Evolutionary conservation across 2,329 filamentous ascomycete genomes (phyloP).

Genomic region (Fusarium redolens): DNA sequence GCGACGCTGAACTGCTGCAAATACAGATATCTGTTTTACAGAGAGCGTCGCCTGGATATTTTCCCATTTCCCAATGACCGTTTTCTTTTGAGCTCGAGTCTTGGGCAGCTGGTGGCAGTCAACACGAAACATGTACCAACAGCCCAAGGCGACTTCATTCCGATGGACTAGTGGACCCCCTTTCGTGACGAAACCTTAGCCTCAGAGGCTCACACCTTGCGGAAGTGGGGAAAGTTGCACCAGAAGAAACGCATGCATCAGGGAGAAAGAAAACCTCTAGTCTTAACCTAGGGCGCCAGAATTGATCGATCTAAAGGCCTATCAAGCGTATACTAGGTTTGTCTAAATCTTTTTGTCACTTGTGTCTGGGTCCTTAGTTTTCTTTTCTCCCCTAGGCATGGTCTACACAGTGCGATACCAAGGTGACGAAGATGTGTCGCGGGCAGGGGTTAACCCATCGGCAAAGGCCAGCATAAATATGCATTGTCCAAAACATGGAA

Average conservation of each 20-base stretch:
- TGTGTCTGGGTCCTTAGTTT: not conserved
- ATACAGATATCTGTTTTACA: conserved; percentile 8
- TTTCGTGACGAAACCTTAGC: conserved; percentile 19
- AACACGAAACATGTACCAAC: not conserved
- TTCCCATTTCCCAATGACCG: not conserved
- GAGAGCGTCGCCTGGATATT: not conserved
- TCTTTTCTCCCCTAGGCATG: conserved; percentile 1
- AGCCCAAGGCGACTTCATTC: not conserved
- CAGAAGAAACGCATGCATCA: not conserved
- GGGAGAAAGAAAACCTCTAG: not conserved
- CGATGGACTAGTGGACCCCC: not conserved
- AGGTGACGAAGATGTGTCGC: not conserved
- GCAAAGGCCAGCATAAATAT: conserved; percentile 33
- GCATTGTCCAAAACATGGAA: conserved; percentile 21
- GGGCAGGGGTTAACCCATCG: conserved; percentile 3
- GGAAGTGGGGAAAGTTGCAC: conserved; percentile 33
- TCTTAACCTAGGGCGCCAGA: not conserved
- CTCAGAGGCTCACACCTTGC: conserved; percentile 17
- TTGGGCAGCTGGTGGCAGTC: not conserved
- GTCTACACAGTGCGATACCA: conserved; percentile 32
- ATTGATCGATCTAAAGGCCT: not conserved
- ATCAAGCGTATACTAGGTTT: not conserved
- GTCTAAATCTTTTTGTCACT: not conserved
- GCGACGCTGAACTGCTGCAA: conserved; percentile 5
- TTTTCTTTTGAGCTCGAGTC: conserved; percentile 3